phyloP scores from a whole-genome alignment of 2,329 filamentous ascomycete genomes.

The Nemania sp. region DNA sequence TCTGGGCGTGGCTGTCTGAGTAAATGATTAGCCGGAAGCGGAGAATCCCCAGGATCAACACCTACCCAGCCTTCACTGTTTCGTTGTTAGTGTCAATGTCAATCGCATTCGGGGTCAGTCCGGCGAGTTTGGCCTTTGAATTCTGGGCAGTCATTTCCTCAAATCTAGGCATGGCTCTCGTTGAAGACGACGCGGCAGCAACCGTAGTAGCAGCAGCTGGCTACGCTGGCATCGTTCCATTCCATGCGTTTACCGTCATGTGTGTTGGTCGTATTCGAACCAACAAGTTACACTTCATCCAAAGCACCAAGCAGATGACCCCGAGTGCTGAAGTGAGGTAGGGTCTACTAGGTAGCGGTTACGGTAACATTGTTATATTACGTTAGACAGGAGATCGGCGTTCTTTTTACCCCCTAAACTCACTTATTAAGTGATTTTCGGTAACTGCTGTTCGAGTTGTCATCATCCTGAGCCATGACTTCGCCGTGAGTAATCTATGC shows the following conservation, averaged over 20 bases:
- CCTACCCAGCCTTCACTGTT: conserved; percentile 7
- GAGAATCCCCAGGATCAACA: conserved; percentile 21
- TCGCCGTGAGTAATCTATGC: neutral
- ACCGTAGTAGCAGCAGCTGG: neutral
- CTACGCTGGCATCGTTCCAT: neutral
- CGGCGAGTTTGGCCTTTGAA: conserved; percentile 12
- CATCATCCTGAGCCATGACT: conserved; percentile 3
- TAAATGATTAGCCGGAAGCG: conserved; percentile 30
- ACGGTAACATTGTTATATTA: conserved; percentile 3
- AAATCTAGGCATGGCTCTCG: neutral
- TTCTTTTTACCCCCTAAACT: neutral
- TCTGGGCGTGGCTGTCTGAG: conserved; percentile 1
- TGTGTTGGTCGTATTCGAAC: conserved; percentile 7
- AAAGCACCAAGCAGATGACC: neutral
- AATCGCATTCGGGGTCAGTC: conserved; percentile 16
- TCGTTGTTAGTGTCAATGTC: conserved; percentile 21
- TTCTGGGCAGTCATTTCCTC: neutral
- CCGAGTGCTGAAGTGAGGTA: neutral
- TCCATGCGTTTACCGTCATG: conserved; percentile 18
- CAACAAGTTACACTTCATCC: neutral
- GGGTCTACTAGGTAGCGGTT: neutral
- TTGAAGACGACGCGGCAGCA: neutral
- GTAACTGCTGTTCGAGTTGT: conserved; percentile 5
- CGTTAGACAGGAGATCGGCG: neutral
- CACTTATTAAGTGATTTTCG: neutral